Percentiles rank a stretch among this genome's conserved stretches.
These are phyloP conservation scores for Oryza meridionalis DNA, from an alignment of 176 grass and related monocot genomes.

Conservation along the genomic window DNA sequence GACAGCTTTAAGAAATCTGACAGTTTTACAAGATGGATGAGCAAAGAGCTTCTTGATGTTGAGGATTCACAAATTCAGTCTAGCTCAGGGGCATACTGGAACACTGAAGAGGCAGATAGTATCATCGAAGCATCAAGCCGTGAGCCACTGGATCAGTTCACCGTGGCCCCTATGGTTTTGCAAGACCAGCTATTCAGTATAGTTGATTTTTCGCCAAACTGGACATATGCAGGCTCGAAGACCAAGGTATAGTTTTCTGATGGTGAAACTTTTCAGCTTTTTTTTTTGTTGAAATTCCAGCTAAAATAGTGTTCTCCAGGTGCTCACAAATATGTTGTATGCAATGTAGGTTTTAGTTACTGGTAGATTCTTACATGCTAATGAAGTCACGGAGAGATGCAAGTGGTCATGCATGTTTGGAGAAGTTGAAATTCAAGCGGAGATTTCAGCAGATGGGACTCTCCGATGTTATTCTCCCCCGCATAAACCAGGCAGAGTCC, in stretches of 20 bases:
- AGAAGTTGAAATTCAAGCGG: conserved; percentile 78
- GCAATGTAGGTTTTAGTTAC: conserved; percentile 68
- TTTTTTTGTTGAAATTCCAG: conserved; percentile 16
- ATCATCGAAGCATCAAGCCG: conserved; percentile 61
- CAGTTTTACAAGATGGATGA: conserved; percentile 94
- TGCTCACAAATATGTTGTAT: conserved; percentile 31
- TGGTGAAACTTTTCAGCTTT: background rate
- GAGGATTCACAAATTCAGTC: conserved; percentile 71
- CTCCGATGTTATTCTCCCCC: conserved; percentile 62
- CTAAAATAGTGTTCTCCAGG: background rate
- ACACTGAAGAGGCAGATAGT: conserved; percentile 56
- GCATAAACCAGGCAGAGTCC: conserved; percentile 71
- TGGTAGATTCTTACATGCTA: conserved; percentile 62
- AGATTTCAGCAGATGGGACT: conserved; percentile 60
- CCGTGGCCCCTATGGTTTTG: conserved; percentile 65
- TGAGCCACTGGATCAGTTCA: conserved; percentile 66
- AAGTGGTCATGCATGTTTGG: conserved; percentile 99
- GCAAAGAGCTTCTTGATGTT: conserved; percentile 63
- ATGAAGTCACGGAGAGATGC: conserved; percentile 46
- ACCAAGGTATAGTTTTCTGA: conserved; percentile 65
- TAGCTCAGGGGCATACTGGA: conserved; percentile 62
- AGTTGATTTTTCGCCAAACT: conserved; percentile 78
- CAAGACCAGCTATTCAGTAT: conserved; percentile 91
- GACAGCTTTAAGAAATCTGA: conserved; percentile 74
- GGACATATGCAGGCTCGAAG: conserved; percentile 65